Evolutionary conservation across 371 early-diverging fungal genomes (phyloP).

Genomic region (Apophysomyces ossiformis): DNA sequence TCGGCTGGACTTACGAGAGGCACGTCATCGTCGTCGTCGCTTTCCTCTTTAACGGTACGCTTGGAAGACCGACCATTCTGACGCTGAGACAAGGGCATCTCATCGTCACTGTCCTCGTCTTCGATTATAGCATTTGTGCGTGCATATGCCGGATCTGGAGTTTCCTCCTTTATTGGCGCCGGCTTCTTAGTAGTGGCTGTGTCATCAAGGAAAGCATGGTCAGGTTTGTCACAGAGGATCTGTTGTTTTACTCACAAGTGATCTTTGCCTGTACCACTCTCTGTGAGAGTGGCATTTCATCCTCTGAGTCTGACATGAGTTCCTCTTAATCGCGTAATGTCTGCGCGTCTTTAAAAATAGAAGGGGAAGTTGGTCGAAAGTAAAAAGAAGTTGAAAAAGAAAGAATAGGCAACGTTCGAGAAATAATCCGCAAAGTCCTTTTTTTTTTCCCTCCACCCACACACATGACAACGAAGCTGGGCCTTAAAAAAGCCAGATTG

Average conservation of each 20-base stretch:
- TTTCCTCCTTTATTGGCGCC: conserved; percentile 17
- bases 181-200: background rate
- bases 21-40: conserved; percentile 14
- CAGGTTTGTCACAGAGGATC: background rate
- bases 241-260: background rate
- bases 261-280: conserved; percentile 12
- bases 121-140: conserved; percentile 6
- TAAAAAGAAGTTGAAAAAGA: conserved; percentile 15
- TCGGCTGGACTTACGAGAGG: conserved; percentile 19
- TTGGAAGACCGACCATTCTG: conserved; percentile 2
- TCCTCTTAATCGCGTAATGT: background rate
- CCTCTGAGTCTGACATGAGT: conserved; percentile 30
- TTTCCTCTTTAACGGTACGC: background rate
- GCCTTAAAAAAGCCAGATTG: too few species aligned
- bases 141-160: conserved; percentile 21
- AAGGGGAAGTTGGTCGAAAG: background rate
- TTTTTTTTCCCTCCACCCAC: background rate
- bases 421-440: background rate
- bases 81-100: background rate
- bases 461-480: too few species aligned
- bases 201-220: background rate
- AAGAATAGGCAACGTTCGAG: background rate
- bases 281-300: conserved; percentile 25
- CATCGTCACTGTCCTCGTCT: conserved; percentile 22
- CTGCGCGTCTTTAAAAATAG: conserved; percentile 10